phyloP scores from a whole-genome alignment of 495 filamentous ascomycete species.

The Penicillium maclennaniae region DNA sequence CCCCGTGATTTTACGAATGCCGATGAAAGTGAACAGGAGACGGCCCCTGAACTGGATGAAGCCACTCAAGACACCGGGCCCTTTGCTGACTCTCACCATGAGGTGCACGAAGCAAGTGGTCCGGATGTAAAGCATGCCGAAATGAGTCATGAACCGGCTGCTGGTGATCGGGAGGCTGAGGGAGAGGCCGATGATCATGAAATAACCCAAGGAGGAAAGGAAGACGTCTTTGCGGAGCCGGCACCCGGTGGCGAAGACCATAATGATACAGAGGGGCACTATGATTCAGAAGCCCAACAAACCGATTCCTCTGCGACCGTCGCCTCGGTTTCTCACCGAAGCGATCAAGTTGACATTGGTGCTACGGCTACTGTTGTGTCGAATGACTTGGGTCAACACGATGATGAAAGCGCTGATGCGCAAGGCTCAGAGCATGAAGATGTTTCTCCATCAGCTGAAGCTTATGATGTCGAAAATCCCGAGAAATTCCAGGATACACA shows the following conservation, averaged over 20 bases:
- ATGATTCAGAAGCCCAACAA: slow-evolving; percentile 28
- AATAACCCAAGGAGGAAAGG: not conserved
- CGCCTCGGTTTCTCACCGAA: slow-evolving; percentile 15
- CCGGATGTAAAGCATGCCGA: slow-evolving; percentile 6
- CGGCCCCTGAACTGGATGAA: not conserved
- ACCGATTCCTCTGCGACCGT: slow-evolving; percentile 35
- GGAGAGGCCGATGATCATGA: not conserved
- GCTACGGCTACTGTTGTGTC: slow-evolving; percentile 4
- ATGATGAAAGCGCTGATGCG: slow-evolving; percentile 3
- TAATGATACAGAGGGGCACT: slow-evolving; percentile 15
- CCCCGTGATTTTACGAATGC: slow-evolving; percentile 7
- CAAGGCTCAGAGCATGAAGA: slow-evolving; percentile 15
- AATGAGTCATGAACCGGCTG: not conserved
- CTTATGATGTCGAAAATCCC: slow-evolving; percentile 10
- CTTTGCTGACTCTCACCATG: not conserved
- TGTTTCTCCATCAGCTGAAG: slow-evolving; percentile 5
- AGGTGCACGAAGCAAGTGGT: slow-evolving; percentile 6
- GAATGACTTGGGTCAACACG: slow-evolving; percentile 13
- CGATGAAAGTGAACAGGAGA: slow-evolving; percentile 7
- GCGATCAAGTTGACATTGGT: slow-evolving; percentile 15
- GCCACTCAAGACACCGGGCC: not conserved
- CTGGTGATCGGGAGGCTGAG: not conserved
- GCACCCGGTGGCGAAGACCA: not conserved
- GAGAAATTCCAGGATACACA: slow-evolving; percentile 10
- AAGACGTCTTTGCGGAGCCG: not conserved